Evolutionary conservation across 495 filamentous ascomycete species (phyloP).

Genomic region (Hypoxylon lienhwacheense): DNA sequence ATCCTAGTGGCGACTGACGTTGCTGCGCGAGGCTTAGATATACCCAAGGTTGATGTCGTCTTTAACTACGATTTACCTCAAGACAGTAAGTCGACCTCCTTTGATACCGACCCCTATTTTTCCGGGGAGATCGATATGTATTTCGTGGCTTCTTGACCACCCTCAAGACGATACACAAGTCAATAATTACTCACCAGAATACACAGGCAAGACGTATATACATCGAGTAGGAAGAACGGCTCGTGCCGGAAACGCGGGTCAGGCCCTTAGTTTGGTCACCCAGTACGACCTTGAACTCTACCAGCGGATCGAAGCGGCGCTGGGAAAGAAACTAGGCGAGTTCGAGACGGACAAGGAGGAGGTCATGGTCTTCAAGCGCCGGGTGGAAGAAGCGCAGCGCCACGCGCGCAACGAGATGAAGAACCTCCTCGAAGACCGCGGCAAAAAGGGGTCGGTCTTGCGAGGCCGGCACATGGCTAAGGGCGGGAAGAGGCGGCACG

Average conservation of each 20-base stretch:
- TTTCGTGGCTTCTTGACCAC: no score
- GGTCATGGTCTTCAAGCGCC: slow-evolving; percentile 77
- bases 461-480: slow-evolving; percentile 53
- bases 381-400: slow-evolving; percentile 83
- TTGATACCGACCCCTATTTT: neutral
- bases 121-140: no score
- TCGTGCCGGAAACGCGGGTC: slow-evolving; percentile 82
- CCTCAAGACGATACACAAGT: no score
- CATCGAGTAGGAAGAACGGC: slow-evolving; percentile 94
- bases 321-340: slow-evolving; percentile 74
- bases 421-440: slow-evolving; percentile 73
- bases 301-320: slow-evolving; percentile 77
- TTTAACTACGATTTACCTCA: slow-evolving; percentile 82
- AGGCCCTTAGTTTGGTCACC: slow-evolving; percentile 77
- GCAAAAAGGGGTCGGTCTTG: slow-evolving; percentile 62
- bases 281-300: slow-evolving; percentile 93
- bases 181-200: slow-evolving; percentile 2
- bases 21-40: slow-evolving; percentile 91
- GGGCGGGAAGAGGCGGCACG: slow-evolving; percentile 61
- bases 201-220: slow-evolving; percentile 78
- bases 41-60: slow-evolving; percentile 86
- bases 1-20: slow-evolving; percentile 97
- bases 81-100: slow-evolving; percentile 45
- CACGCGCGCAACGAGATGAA: slow-evolving; percentile 83
- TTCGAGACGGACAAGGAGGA: slow-evolving; percentile 75